These are phyloP conservation scores for Cercospora citrullina DNA, from an alignment of 2,329 filamentous ascomycete genomes.

Conservation along the genomic window DNA sequence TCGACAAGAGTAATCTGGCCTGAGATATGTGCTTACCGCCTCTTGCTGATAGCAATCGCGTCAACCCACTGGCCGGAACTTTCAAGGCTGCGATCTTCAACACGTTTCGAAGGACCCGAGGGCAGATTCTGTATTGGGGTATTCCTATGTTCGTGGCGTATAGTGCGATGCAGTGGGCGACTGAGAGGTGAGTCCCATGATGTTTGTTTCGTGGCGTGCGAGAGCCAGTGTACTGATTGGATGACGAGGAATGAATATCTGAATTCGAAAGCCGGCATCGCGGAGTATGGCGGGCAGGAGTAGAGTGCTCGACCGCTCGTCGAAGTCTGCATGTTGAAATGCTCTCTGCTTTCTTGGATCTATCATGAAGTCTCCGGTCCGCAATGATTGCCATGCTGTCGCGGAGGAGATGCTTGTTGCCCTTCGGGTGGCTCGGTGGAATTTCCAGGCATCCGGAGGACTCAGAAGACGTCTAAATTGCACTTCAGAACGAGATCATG, in stretches of 20 bases:
- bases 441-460: not conserved
- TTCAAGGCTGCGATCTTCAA: constrained; percentile 88
- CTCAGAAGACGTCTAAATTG: not conserved
- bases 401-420: not conserved
- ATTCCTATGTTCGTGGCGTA: constrained; percentile 79
- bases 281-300: constrained; percentile 48
- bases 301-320: not conserved
- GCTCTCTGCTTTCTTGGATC: too few relatives aligned
- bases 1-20: not conserved
- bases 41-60: constrained; percentile 64
- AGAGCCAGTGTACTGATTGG: constrained; percentile 1
- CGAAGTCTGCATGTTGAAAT: too few relatives aligned
- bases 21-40: not conserved
- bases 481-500: not conserved
- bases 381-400: not conserved
- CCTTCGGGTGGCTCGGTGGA: not conserved
- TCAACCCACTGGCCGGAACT: constrained; percentile 78
- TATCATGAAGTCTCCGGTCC: too few relatives aligned
- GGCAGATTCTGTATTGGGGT: constrained; percentile 84
- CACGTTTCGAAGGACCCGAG: constrained; percentile 79
- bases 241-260: constrained; percentile 70
- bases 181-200: constrained; percentile 65
- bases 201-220: not conserved
- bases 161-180: constrained; percentile 84
- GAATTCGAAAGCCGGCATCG: constrained; percentile 73